Conservation (phyloP, 2,329 filamentous ascomycete genomes). For the Aureobasidium sp. region DNA sequence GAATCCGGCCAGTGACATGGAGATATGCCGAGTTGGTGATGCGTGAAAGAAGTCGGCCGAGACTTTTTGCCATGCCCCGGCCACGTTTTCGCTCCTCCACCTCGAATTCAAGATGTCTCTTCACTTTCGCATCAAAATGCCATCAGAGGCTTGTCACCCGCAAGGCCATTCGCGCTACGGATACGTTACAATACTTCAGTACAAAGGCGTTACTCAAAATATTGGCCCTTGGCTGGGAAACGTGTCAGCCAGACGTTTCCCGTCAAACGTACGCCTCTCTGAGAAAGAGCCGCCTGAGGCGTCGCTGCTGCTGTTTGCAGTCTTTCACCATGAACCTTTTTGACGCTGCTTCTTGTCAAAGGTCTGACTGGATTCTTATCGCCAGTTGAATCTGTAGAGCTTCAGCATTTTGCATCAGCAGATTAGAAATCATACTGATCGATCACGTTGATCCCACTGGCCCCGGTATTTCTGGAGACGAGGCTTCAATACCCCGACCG, state of each 20-base stretch:
- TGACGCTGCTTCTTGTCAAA: neutral
- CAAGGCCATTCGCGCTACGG: neutral
- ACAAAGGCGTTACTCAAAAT: constrained; percentile 16
- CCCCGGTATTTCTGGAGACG: neutral
- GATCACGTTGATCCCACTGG: neutral
- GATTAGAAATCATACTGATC: too few species aligned
- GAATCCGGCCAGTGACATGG: neutral
- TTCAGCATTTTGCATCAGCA: neutral
- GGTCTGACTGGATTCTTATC: too few species aligned
- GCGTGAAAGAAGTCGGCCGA: neutral
- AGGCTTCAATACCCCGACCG: constrained; percentile 14
- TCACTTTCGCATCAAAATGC: neutral
- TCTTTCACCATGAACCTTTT: neutral
- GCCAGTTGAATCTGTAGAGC: too few species aligned
- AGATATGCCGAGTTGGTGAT: neutral
- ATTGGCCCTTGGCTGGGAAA: constrained; percentile 11
- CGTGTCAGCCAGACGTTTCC: constrained; percentile 4
- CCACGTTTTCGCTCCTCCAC: neutral
- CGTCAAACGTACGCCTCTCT: constrained; percentile 10
- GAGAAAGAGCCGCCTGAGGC: neutral
- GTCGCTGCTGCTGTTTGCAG: neutral
- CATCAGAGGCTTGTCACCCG: constrained; percentile 9
- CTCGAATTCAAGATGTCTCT: neutral
- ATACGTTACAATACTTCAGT: neutral
- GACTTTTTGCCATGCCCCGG: constrained; percentile 7